Evolutionary conservation across 345 rosid species (phyloP).

Genomic region (Microcos paniculata): DNA sequence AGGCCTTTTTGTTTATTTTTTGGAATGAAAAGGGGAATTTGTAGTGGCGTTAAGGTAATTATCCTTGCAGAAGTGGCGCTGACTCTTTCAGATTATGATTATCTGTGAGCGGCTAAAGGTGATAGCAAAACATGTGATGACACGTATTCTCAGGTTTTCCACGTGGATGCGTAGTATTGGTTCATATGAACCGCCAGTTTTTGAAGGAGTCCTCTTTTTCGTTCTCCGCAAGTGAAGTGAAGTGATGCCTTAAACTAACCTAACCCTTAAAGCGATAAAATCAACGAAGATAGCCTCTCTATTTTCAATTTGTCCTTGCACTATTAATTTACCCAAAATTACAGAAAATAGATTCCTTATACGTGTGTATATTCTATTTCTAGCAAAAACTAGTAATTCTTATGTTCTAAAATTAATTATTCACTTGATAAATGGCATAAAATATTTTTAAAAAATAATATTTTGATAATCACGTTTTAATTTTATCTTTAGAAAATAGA

Average conservation of each 20-base stretch:
- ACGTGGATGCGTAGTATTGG: slow-evolving; percentile 3
- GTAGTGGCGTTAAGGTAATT: slow-evolving; percentile 3
- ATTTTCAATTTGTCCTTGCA: not conserved
- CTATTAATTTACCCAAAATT: not conserved
- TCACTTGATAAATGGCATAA: too few species aligned
- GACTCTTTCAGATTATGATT: not conserved
- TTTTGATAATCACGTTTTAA: too few species aligned
- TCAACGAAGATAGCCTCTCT: not conserved
- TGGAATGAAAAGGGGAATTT: not conserved
- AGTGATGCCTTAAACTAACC: too few species aligned
- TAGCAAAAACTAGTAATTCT: too few species aligned
- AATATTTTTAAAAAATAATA: too few species aligned
- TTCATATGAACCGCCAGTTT: not conserved
- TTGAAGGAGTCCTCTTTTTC: slow-evolving; percentile 14
- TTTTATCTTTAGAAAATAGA: too few species aligned
- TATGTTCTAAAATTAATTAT: too few species aligned
- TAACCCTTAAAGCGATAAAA: slow-evolving; percentile 1
- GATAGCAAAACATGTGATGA: not conserved
- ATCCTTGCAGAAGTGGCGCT: not conserved
- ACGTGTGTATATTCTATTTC: too few species aligned
- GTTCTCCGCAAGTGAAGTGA: slow-evolving; percentile 10
- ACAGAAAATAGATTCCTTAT: not conserved
- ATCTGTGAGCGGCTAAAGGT: not conserved
- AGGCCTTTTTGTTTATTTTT: not conserved
- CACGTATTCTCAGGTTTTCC: not conserved